Conservation (phyloP, 768 basidiomycete genomes). For the Hysterangium stoloniferum region DNA sequence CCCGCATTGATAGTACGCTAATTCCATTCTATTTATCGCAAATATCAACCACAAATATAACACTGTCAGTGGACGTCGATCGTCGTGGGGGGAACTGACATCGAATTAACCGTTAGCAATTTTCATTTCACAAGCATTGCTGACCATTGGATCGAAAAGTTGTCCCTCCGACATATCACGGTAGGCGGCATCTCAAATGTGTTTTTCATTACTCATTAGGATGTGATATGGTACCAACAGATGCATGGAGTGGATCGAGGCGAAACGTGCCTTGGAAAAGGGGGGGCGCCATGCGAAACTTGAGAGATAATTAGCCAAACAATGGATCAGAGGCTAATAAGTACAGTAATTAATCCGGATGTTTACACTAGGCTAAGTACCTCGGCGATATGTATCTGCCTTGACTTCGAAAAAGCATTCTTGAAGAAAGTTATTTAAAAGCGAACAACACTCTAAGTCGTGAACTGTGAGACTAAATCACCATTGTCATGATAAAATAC, state of each 20-base stretch:
- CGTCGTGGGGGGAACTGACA: constrained; percentile 57
- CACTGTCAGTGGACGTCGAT: constrained; percentile 65
- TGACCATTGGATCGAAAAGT: constrained; percentile 36
- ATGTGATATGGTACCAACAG: constrained; percentile 33
- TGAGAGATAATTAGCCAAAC: constrained; percentile 10
- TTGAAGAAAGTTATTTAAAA: background rate
- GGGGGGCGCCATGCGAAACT: constrained; percentile 55
- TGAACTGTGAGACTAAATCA: background rate
- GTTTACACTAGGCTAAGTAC: no score
- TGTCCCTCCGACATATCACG: constrained; percentile 65
- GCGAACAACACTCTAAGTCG: background rate
- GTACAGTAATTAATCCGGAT: background rate
- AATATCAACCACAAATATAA: background rate
- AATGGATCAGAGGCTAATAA: background rate
- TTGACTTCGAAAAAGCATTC: background rate
- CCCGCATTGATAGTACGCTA: constrained; percentile 52
- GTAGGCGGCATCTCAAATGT: constrained; percentile 28
- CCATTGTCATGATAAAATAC: no score
- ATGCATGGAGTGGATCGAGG: constrained; percentile 86
- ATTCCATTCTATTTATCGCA: background rate
- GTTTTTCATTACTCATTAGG: constrained; percentile 18
- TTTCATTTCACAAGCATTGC: constrained; percentile 52
- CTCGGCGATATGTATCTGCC: no score
- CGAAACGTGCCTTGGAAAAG: constrained; percentile 59
- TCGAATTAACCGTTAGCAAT: constrained; percentile 62